Evolutionary conservation across 164 flowering plant genomes (phyloP), one percentile per base, ranked within the genome.

Genomic region (Piper longum): DNA sequence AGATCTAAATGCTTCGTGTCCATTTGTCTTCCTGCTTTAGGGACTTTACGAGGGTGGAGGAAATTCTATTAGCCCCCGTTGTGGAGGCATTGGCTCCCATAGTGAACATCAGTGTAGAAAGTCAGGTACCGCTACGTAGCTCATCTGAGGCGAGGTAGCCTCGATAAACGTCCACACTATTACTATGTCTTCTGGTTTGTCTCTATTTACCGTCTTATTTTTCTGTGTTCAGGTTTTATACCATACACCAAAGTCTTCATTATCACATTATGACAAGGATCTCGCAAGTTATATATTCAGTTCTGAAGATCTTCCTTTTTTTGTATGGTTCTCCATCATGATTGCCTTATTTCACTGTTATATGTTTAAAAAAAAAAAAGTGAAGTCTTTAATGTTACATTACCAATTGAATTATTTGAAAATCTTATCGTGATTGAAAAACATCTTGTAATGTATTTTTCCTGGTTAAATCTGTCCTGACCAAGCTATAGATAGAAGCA

Each of bases 291-390:
- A 84, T 69, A 73, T 85, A 68, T 90, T 88, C 70, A 84, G 77
- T 39, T 78, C 82, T 68, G 76, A 79, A 52, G 97, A 88, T 78
- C 95, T 93, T 63, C 96, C 97, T 48, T 93, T 93, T 83, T 93
- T 93, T 83, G 99, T 93, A 88, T 45, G 92, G 55, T 60, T 54
- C 42, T 54, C 3, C 52, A 9, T 14, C 11, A 48, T 9, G 14
- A 48, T 48, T 48, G 52, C 9, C 14, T 48, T 9, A 26, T 26
- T 26, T 26, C 36, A 26, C 36, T 26, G 36, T 26, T 44, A 44
- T 44, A 5, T 44, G 1, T 44, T 44, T 44, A 1, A 1, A 44
- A 44, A 5, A 4, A 43, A 5, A 5, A 1, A 1, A 0, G 11
- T 44, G 48, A 44, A 44, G 48, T 44, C 6, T 44, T 44, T 44